Evolutionary conservation across 1,284 basidiomycete species (phyloP).

Genomic region (Boletus smithii): DNA sequence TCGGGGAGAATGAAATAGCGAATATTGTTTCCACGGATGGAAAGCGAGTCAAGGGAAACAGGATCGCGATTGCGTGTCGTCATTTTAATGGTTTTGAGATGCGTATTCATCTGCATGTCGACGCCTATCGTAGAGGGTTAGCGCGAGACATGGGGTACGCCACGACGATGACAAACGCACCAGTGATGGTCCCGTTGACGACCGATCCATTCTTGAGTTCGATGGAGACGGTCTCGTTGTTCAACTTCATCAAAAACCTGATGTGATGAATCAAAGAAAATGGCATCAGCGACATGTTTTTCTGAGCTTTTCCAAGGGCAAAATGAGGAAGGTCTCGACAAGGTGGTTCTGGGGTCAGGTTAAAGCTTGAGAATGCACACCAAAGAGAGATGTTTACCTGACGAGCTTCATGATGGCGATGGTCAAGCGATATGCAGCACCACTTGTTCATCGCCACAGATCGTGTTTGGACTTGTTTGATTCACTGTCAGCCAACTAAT

Average conservation of each 20-base stretch:
- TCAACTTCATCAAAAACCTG: slow-evolving; percentile 99
- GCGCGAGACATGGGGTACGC: neutral
- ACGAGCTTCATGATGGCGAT: slow-evolving; percentile 50
- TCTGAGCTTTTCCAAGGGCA: neutral
- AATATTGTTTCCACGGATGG: slow-evolving; percentile 91
- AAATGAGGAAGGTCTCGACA: slow-evolving; percentile 2
- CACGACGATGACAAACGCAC: slow-evolving; percentile 44
- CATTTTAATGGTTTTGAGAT: slow-evolving; percentile 96
- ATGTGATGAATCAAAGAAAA: slow-evolving; percentile 18
- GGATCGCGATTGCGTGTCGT: slow-evolving; percentile 86
- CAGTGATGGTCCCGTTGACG: slow-evolving; percentile 96
- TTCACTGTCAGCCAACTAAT: too few species aligned
- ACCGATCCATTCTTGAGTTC: slow-evolving; percentile 98
- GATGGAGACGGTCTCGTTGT: slow-evolving; percentile 98
- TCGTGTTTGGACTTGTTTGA: slow-evolving; percentile 25
- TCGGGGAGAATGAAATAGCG: slow-evolving; percentile 96
- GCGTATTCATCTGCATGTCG: slow-evolving; percentile 97
- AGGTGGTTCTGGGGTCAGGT: slow-evolving; percentile 13
- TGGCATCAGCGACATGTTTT: slow-evolving; percentile 16
- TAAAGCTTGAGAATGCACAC: slow-evolving; percentile 6
- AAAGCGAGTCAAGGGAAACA: slow-evolving; percentile 78
- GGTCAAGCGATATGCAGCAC: slow-evolving; percentile 23
- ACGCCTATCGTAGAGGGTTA: slow-evolving; percentile 55
- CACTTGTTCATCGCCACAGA: slow-evolving; percentile 16
- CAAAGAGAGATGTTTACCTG: slow-evolving; percentile 35